phyloP scores from a whole-genome alignment of 208 protist species.

The Leishmania major region DNA sequence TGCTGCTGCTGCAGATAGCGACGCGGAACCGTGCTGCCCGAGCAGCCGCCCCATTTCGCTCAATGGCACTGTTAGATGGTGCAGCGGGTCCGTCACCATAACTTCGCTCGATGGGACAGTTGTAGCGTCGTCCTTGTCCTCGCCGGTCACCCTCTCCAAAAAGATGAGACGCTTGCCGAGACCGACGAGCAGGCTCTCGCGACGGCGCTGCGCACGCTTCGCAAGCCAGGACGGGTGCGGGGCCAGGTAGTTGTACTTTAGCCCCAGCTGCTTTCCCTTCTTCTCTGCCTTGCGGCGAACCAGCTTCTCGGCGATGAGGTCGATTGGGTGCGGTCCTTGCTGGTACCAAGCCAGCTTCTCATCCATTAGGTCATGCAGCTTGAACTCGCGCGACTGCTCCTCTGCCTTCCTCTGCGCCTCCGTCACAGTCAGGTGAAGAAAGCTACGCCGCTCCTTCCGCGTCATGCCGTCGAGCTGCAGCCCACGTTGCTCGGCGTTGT shows the following conservation, averaged over 20 bases:
- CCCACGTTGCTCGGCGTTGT: conserved; percentile 63
- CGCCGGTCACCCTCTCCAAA: conserved; percentile 27
- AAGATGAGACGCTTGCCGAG: conserved; percentile 79
- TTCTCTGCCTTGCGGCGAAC: conserved; percentile 82
- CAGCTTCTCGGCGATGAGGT: conserved; percentile 85
- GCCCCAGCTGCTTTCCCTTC: conserved; percentile 72
- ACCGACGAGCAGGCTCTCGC: conserved; percentile 66
- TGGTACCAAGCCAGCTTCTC: conserved; percentile 86
- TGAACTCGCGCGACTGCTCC: conserved; percentile 60
- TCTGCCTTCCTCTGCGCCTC: conserved; percentile 64
- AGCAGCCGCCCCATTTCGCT: conserved; percentile 38
- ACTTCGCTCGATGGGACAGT: conserved; percentile 9
- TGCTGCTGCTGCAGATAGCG: neutral
- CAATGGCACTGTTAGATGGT: conserved; percentile 37
- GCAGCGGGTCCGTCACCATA: conserved; percentile 60
- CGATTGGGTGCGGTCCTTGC: conserved; percentile 86
- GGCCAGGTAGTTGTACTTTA: conserved; percentile 86
- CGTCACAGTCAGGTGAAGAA: conserved; percentile 75
- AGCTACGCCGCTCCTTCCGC: conserved; percentile 74
- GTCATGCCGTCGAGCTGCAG: conserved; percentile 85
- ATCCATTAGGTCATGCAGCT: conserved; percentile 88
- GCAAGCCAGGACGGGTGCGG: conserved; percentile 90
- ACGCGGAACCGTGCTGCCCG: neutral
- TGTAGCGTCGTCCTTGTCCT: conserved; percentile 38
- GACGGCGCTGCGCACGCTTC: conserved; percentile 59